Conservation (phyloP, 179 eudicot species). For the Camellia oleifera region DNA sequence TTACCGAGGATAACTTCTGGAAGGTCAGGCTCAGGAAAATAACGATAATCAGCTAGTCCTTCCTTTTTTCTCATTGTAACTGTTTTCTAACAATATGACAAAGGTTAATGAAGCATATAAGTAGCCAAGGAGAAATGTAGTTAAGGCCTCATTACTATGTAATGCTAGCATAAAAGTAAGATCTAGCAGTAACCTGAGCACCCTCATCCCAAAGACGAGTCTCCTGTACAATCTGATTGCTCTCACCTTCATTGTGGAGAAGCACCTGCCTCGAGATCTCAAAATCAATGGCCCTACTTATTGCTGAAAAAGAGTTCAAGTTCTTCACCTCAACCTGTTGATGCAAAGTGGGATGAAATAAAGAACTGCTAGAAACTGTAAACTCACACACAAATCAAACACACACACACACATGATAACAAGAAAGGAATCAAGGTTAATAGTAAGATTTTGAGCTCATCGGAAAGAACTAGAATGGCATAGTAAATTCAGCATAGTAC, state of each 20-base stretch:
- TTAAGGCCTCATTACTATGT: too few relatives aligned
- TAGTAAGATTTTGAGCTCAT: background rate
- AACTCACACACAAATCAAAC: too few relatives aligned
- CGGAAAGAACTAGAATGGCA: constrained; percentile 5
- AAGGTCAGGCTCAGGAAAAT: too few relatives aligned
- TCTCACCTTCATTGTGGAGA: constrained; percentile 64
- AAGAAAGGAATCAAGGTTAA: background rate
- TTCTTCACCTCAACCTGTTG: constrained; percentile 93
- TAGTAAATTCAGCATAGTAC: background rate
- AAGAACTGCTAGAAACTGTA: constrained; percentile 14
- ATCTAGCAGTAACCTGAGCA: constrained; percentile 62
- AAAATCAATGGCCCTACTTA: constrained; percentile 87
- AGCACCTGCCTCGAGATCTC: constrained; percentile 79
- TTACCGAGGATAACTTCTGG: constrained; percentile 29
- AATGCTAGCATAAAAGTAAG: background rate
- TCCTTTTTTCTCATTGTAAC: too few relatives aligned
- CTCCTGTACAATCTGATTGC: constrained; percentile 79
- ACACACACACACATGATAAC: background rate
- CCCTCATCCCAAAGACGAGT: constrained; percentile 98
- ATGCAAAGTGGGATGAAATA: constrained; percentile 7
- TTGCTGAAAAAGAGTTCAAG: constrained; percentile 80
- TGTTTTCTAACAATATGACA: too few relatives aligned
- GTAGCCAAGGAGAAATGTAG: too few relatives aligned
- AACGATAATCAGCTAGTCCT: too few relatives aligned
- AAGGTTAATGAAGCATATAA: too few relatives aligned